Conservation (phyloP, 805 yeast genomes). For the Kodamaea sagamina region DNA sequence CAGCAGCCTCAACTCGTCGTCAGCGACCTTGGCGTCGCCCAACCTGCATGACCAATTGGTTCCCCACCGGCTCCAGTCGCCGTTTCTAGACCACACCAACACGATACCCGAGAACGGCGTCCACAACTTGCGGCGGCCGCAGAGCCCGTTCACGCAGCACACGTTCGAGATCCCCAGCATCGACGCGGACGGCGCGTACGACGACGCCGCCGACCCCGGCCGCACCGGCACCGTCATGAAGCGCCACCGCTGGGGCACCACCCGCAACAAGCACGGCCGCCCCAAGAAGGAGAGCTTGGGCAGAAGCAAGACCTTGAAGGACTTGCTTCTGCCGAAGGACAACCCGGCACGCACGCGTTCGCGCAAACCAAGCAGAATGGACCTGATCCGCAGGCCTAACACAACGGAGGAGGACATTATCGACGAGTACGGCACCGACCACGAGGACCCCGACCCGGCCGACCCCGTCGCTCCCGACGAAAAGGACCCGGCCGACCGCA, state of each 20-base stretch:
- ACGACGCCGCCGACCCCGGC: conserved; percentile 16
- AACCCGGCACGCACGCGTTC: conserved; percentile 7
- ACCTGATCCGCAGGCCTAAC: conserved; percentile 21
- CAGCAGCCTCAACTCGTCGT: conserved; percentile 4
- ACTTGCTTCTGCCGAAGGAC: conserved; percentile 26
- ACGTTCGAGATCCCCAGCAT: conserved; percentile 14
- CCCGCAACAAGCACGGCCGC: conserved; percentile 68
- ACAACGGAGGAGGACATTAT: conserved; percentile 28
- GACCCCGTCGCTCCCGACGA: conserved; percentile 29
- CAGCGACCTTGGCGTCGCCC: conserved; percentile 12
- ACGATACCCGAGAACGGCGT: conserved; percentile 28
- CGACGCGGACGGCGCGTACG: conserved; percentile 18
- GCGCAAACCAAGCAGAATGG: conserved; percentile 16
- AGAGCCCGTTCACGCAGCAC: conserved; percentile 27
- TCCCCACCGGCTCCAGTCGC: conserved; percentile 23
- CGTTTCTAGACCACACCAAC: conserved; percentile 28
- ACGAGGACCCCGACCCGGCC: conserved; percentile 6
- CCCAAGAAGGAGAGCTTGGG: conserved; percentile 51
- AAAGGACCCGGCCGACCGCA: conserved; percentile 35
- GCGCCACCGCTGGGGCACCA: conserved; percentile 90
- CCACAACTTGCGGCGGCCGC: conserved; percentile 25
- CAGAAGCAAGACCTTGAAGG: conserved; percentile 61
- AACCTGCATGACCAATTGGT: conserved; percentile 16
- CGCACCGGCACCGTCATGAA: conserved; percentile 58
- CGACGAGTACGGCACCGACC: conserved; percentile 23